phyloP scores from a whole-genome alignment of 305 asterid species.

The Fraxinus latifolia region DNA sequence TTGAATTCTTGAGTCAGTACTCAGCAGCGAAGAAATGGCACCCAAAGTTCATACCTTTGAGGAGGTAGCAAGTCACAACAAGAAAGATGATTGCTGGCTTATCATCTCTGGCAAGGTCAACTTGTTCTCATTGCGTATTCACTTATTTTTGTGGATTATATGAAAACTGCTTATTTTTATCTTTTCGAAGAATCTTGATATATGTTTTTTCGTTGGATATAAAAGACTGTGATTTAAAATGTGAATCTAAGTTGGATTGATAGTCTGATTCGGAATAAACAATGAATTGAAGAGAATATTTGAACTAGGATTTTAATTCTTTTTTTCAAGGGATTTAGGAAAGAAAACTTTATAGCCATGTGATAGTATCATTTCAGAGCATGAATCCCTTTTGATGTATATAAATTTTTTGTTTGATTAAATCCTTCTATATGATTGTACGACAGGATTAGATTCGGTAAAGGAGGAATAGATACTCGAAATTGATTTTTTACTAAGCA shows the following conservation, averaged over 20 bases:
- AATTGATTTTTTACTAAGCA: not conserved
- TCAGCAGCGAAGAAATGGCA: slow-evolving; percentile 30
- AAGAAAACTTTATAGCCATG: not conserved
- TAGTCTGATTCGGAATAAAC: not conserved
- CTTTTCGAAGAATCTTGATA: not conserved
- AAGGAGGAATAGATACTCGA: not conserved
- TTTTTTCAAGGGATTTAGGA: not conserved
- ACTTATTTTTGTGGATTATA: not conserved
- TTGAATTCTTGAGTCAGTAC: not conserved
- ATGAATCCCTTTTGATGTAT: not conserved
- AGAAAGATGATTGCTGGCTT: slow-evolving; percentile 59
- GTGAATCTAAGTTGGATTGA: not conserved
- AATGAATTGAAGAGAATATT: not conserved
- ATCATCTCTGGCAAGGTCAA: slow-evolving; percentile 56
- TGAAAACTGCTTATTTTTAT: not conserved
- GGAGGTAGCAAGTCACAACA: slow-evolving; percentile 48
- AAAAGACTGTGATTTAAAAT: not conserved
- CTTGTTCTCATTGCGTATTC: not conserved
- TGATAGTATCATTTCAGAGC: not conserved
- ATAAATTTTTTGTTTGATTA: not conserved
- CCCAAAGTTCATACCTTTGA: slow-evolving; percentile 35
- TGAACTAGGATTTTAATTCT: not conserved
- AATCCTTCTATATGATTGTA: not conserved
- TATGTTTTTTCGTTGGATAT: not conserved
- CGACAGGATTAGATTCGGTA: not conserved